These are phyloP conservation scores for Penicillium polonicum DNA, from an alignment of 2,329 filamentous ascomycete species.

Conservation along the genomic window DNA sequence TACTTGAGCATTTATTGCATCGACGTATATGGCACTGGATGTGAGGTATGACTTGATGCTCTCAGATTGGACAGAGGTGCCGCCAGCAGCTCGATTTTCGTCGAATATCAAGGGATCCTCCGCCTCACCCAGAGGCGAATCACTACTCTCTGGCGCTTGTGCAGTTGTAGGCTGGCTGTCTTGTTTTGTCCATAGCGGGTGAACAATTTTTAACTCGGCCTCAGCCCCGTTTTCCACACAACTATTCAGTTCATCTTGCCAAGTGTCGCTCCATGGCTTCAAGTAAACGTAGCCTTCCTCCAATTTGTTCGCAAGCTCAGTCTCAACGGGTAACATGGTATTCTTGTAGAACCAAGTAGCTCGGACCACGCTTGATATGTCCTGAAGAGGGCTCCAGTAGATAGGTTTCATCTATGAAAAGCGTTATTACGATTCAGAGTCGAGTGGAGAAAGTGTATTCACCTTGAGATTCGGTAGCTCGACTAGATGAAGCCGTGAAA, in stretches of 20 bases:
- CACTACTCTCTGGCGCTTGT: slow-evolving; percentile 35
- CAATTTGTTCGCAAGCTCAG: slow-evolving; percentile 82
- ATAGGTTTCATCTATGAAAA: slow-evolving; percentile 80
- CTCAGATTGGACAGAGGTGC: slow-evolving; percentile 43
- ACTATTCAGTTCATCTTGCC: slow-evolving; percentile 85
- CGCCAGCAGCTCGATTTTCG: slow-evolving; percentile 44
- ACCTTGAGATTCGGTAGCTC: slow-evolving; percentile 68
- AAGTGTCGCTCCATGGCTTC: slow-evolving; percentile 85
- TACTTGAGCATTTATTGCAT: slow-evolving; percentile 74
- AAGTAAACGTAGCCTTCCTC: slow-evolving; percentile 88
- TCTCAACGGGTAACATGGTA: slow-evolving; percentile 86
- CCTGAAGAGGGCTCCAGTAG: slow-evolving; percentile 94
- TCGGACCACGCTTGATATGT: slow-evolving; percentile 75
- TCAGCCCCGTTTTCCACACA: slow-evolving; percentile 85
- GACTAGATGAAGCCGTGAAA: slow-evolving; percentile 87
- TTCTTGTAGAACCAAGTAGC: slow-evolving; percentile 98
- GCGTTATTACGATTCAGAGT: slow-evolving; percentile 3
- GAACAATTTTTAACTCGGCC: slow-evolving; percentile 86
- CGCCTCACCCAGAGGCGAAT: slow-evolving; percentile 22
- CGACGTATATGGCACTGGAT: slow-evolving; percentile 84
- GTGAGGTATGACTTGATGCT: slow-evolving; percentile 63
- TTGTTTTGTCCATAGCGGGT: slow-evolving; percentile 72
- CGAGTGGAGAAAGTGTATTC: not conserved
- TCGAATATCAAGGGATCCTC: slow-evolving; percentile 23
- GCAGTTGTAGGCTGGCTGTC: slow-evolving; percentile 39